Evolutionary conservation across 2,329 filamentous ascomycete species (phyloP).

Genomic region (Hypoxylon sp.): DNA sequence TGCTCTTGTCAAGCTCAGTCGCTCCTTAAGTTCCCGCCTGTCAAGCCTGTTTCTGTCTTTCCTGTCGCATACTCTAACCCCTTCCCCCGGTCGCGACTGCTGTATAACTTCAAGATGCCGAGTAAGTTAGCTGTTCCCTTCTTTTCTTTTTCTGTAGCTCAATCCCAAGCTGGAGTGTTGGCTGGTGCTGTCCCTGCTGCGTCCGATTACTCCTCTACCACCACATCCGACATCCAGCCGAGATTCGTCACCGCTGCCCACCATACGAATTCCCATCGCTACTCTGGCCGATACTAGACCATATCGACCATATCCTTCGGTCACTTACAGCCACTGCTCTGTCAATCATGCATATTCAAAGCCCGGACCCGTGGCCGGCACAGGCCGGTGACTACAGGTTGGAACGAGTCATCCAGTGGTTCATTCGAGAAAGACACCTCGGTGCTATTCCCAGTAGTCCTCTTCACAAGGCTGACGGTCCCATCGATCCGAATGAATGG

Average conservation of each 20-base stretch:
- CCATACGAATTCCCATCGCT: neutral
- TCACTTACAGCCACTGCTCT: neutral
- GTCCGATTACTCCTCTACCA: neutral
- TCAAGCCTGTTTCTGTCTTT: slow-evolving; percentile 8
- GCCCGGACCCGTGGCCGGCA: neutral
- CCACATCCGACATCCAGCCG: neutral
- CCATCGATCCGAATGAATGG: slow-evolving; percentile 2
- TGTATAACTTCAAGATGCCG: slow-evolving; percentile 43
- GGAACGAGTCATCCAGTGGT: slow-evolving; percentile 22
- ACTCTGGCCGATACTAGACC: slow-evolving; percentile 26
- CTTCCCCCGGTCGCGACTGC: slow-evolving; percentile 10
- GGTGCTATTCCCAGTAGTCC: slow-evolving; percentile 3
- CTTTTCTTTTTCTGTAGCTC: neutral
- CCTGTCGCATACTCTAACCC: slow-evolving; percentile 6
- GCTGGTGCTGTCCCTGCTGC: neutral
- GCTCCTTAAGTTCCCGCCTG: slow-evolving; percentile 27
- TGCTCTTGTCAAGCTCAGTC: slow-evolving; percentile 32
- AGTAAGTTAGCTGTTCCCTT: slow-evolving; percentile 41
- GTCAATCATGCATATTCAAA: slow-evolving; percentile 3
- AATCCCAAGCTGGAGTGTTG: neutral
- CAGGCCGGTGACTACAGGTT: neutral
- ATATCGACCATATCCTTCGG: neutral
- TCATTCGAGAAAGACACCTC: slow-evolving; percentile 22
- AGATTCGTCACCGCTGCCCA: neutral
- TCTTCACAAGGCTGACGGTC: neutral